Evolutionary conservation across 163 green algal genomes (phyloP), one percentile per base, ranked within the genome.

Genomic region (Chloromonas sp.): DNA sequence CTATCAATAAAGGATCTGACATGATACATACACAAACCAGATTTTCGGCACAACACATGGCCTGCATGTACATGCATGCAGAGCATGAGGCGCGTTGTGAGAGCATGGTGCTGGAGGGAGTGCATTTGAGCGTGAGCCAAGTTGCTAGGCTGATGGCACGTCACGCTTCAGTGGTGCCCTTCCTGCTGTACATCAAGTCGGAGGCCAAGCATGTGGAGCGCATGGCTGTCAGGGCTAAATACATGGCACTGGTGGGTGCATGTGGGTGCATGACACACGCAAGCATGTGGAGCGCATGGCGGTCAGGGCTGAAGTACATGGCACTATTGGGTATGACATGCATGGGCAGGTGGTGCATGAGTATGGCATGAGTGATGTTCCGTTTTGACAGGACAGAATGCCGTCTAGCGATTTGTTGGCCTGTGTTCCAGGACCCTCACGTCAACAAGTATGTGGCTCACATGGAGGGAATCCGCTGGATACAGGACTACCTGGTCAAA

Each of bases 231-330:
- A 90, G 96, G 0, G 93, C 96, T 74, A 98, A 98, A 89, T 96
- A 97, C 90, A 98, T 99, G 96, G 96, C 96, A 0, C 90, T 98
- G 84, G 81, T 84, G 66, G 2, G 79, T 15, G 66, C 66, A 15
- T 74, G 11, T 74, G 66, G 66, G 36, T 36, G 36, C 36, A 36
- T 36, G 36, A 36, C 36, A 36, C 36, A 36, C 36, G 36, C 59
- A 98, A 98, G 91, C 96, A 99, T 86, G 86, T 93, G 70, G 96
- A 99, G 89, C 92, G 96, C 79, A 98, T 99, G 91, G 95, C 96
- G 0, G 96, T 99, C 84, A 90, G 96, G 0, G 93, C 96, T 74
- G 98, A 36, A 98, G 90, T 96, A 97, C 90, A 98, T 99, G 96
- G 96, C 96, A 0, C 90, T 98, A 84, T 62, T 84, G 66, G 2